Conservation (phyloP, 1,284 basidiomycete genomes). For the Ustilago tritici region DNA sequence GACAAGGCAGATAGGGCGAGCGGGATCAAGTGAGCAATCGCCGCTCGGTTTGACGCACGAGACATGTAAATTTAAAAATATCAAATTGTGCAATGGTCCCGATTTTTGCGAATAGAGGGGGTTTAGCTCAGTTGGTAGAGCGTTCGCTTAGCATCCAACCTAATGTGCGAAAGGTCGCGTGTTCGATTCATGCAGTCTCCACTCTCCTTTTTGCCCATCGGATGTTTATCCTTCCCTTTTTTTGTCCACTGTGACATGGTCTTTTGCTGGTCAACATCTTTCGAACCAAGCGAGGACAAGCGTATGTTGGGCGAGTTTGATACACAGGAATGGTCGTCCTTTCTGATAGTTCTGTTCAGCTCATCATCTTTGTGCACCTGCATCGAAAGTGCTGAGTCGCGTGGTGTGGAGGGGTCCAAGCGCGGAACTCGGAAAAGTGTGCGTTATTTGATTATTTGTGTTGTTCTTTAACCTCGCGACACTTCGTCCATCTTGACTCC, state of each 20-base stretch:
- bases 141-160: slow-evolving; percentile 58
- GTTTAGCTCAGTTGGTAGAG: slow-evolving; percentile 61
- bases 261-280: not conserved
- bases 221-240: not conserved
- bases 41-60: too few relatives aligned
- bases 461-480: slow-evolving; percentile 17
- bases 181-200: slow-evolving; percentile 61
- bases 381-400: slow-evolving; percentile 9
- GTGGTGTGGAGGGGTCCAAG: slow-evolving; percentile 20
- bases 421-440: slow-evolving; percentile 25
- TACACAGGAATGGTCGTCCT: too few relatives aligned
- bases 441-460: slow-evolving; percentile 10
- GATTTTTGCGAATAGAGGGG: slow-evolving; percentile 4
- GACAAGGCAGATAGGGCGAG: slow-evolving; percentile 18
- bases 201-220: slow-evolving; percentile 11
- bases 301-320: too few relatives aligned
- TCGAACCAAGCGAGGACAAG: not conserved
- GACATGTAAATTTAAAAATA: too few relatives aligned
- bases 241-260: slow-evolving; percentile 1
- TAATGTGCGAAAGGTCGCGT: slow-evolving; percentile 56
- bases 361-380: too few relatives aligned
- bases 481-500: slow-evolving; percentile 10
- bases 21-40: too few relatives aligned
- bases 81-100: not conserved
- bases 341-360: too few relatives aligned